Evolutionary conservation across 2,329 filamentous ascomycete species (phyloP).

Genomic region (Phialophora macrospora): DNA sequence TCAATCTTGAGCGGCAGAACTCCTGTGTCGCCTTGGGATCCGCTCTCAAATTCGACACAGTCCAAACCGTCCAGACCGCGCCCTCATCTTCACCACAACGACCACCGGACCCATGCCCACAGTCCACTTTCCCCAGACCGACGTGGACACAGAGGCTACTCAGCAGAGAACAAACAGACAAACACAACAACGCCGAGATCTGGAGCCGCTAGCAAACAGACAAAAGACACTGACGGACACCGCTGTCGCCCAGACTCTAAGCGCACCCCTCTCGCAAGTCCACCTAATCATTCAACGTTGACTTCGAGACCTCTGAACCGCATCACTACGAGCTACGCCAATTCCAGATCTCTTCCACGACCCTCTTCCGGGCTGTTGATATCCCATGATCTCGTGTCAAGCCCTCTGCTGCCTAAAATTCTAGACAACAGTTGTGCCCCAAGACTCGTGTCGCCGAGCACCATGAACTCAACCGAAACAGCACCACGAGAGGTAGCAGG

Average conservation of each 20-base stretch:
- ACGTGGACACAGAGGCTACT: not conserved
- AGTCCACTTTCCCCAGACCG: not conserved
- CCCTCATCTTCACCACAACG: not conserved
- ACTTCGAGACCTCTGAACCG: not conserved
- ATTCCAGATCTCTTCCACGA: not conserved
- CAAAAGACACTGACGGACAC: not conserved
- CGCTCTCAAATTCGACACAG: constrained; percentile 15
- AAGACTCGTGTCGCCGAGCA: constrained; percentile 3
- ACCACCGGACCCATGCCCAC: not conserved
- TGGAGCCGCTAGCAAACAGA: not conserved
- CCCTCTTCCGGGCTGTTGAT: not conserved
- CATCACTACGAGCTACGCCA: not conserved
- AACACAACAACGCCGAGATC: not conserved
- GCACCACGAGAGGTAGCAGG: not conserved
- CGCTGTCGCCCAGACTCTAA: constrained; percentile 7
- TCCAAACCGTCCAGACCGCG: not conserved
- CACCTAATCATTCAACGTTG: not conserved
- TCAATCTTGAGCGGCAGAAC: constrained; percentile 11
- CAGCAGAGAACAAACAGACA: not conserved
- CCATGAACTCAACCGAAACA: constrained; percentile 3
- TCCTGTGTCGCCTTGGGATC: constrained; percentile 32
- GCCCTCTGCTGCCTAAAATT: constrained; percentile 23
- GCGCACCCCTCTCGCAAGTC: not conserved
- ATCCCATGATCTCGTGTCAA: constrained; percentile 22
- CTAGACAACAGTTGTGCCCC: not conserved